These are phyloP conservation scores for Fusarium palustre DNA, from an alignment of 2,329 filamentous ascomycete species.

Conservation along the genomic window DNA sequence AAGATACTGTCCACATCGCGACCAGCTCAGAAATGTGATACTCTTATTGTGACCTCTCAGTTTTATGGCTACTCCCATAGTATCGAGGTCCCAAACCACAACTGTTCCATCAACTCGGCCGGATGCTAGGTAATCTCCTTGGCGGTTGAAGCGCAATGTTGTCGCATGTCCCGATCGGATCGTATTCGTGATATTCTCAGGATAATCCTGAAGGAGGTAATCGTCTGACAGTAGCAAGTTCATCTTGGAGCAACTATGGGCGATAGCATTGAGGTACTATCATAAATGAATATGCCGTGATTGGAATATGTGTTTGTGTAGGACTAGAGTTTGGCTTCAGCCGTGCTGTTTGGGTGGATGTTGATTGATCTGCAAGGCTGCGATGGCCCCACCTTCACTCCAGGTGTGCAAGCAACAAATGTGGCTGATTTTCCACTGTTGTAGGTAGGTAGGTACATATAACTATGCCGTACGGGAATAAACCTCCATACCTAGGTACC, in stretches of 20 bases:
- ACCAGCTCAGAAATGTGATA: slow-evolving; percentile 96
- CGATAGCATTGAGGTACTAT: slow-evolving; percentile 1
- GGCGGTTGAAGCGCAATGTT: slow-evolving; percentile 87
- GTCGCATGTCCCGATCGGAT: slow-evolving; percentile 78
- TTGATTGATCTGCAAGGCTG: slow-evolving; percentile 52
- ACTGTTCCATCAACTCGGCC: slow-evolving; percentile 95
- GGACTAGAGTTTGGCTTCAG: slow-evolving; percentile 42
- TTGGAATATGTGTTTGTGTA: slow-evolving; percentile 35
- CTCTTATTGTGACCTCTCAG: slow-evolving; percentile 92
- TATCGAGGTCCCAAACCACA: slow-evolving; percentile 97
- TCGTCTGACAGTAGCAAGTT: slow-evolving; percentile 72
- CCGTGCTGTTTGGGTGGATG: slow-evolving; percentile 38
- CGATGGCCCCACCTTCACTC: slow-evolving; percentile 19
- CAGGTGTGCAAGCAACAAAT: slow-evolving; percentile 32
- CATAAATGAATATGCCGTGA: slow-evolving; percentile 27
- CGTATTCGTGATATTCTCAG: slow-evolving; percentile 87
- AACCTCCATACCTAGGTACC: no score
- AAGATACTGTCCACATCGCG: slow-evolving; percentile 87
- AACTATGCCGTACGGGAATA: background rate
- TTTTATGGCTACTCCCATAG: slow-evolving; percentile 95
- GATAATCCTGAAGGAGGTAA: slow-evolving; percentile 81
- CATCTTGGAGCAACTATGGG: slow-evolving; percentile 54
- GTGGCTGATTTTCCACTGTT: slow-evolving; percentile 26
- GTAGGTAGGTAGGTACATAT: no score
- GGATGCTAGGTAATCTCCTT: slow-evolving; percentile 93